A percentile compares a stretch with the other conserved stretches of the same genome.
phyloP scores from a whole-genome alignment of 2,329 filamentous ascomycete species.

The Sarocladiaceae sp. region DNA sequence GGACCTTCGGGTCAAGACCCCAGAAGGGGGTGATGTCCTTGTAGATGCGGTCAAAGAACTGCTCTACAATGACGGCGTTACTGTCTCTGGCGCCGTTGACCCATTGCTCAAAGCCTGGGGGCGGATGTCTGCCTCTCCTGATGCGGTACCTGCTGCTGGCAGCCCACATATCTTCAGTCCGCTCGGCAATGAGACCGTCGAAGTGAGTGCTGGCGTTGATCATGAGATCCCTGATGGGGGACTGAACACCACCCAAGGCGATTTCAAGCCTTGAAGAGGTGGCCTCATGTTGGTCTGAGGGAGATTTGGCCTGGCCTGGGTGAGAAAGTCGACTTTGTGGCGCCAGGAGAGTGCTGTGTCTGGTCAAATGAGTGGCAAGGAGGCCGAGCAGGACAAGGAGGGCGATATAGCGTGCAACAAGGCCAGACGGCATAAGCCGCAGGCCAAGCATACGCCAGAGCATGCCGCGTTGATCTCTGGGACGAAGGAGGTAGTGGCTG shows the following conservation, averaged over 20 bases:
- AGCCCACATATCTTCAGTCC: slow-evolving; percentile 41
- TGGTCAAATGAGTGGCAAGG: background rate
- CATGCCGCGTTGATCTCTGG: background rate
- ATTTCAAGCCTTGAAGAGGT: too few species aligned
- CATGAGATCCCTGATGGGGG: slow-evolving; percentile 45
- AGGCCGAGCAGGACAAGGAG: background rate
- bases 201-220: slow-evolving; percentile 37
- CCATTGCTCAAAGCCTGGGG: slow-evolving; percentile 59
- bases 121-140: slow-evolving; percentile 53
- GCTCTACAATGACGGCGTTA: slow-evolving; percentile 52
- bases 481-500: background rate
- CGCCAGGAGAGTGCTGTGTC: too few species aligned
- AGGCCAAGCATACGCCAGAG: slow-evolving; percentile 2
- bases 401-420: slow-evolving; percentile 12
- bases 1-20: slow-evolving; percentile 40
- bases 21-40: slow-evolving; percentile 57
- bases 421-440: slow-evolving; percentile 8
- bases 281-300: too few species aligned
- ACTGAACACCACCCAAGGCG: background rate
- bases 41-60: slow-evolving; percentile 60
- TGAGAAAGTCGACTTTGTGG: too few species aligned
- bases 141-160: slow-evolving; percentile 50
- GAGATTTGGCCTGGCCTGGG: background rate
- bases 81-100: slow-evolving; percentile 44
- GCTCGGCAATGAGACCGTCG: slow-evolving; percentile 32